Evolutionary conservation across 768 basidiomycete genomes (phyloP), one percentile per base, ranked within the genome.

Genomic region (Clavulina sp.): DNA sequence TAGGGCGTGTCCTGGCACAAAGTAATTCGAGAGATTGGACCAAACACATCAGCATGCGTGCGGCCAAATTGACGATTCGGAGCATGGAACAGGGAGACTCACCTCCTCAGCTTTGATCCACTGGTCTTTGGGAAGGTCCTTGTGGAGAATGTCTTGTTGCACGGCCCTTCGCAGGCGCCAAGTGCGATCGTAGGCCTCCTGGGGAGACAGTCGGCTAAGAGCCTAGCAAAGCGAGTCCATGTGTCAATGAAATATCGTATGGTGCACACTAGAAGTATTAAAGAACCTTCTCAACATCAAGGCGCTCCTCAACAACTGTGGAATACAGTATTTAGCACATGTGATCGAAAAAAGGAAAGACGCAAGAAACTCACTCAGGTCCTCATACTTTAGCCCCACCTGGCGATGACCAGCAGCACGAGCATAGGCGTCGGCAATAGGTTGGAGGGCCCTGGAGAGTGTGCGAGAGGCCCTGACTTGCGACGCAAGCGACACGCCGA

Each of bases 341-440:
- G 41, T 38, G 47, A 53, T 41, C 33, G 16, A 33, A 28, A 33
- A 29, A 31, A 24, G 44, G 50, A 18, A 50, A 7, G 26, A 52
- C 19, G 44, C 9, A 7, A 4, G 19, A 26, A 13, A 75, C 86
- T 66, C 59, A 89, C 86, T 71, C 61, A 99, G 77, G 73, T 99
- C 93, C 65, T 99, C 93, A 64, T 95, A 92, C 62, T 75, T 78
- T 68, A 96, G 76, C 58, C 93, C 93, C 61, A 85, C 73, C 61
- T 79, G 73, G 59, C 93, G 76, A 73, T 91, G 85, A 36, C 92
- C 89, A 34, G 81, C 65, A 50, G 80, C 68, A 63, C 82, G 64
- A 59, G 81, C 81, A 62, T 95, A 96, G 76, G 80, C 82, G 58
- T 75, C 71, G 5, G 89, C 84, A 52, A 95, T 47, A 52, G 89